A percentile compares a stretch with the other conserved stretches of the same genome.
phyloP scores from a whole-genome alignment of 1,284 basidiomycete genomes.

The Sanghuangporus sanghuang region DNA sequence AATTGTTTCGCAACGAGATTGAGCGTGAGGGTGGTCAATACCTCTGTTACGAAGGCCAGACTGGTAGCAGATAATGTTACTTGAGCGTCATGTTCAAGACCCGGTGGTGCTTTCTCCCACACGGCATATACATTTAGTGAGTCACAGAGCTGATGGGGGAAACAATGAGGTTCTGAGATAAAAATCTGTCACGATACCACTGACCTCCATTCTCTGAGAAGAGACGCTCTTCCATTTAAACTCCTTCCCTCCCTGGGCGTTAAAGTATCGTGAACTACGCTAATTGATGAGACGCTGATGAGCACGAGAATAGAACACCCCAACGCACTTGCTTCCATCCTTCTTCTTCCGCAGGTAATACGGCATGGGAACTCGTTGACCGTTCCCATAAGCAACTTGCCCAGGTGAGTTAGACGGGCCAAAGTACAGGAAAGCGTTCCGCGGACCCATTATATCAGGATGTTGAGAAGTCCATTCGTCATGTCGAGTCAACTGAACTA shows the following conservation, averaged over 20 bases:
- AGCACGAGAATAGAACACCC: not conserved
- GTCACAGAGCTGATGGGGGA: constrained; percentile 15
- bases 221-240: constrained; percentile 62
- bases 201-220: constrained; percentile 60
- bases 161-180: not conserved
- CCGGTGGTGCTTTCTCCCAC: constrained; percentile 15
- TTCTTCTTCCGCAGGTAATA: constrained; percentile 50
- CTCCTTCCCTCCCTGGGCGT: constrained; percentile 55
- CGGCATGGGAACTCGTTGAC: constrained; percentile 48
- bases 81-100: constrained; percentile 16
- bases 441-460: constrained; percentile 63
- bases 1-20: constrained; percentile 15
- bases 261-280: constrained; percentile 64
- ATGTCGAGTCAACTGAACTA: constrained; percentile 60
- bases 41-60: constrained; percentile 15
- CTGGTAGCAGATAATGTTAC: constrained; percentile 12
- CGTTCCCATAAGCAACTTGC: constrained; percentile 64
- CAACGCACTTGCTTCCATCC: constrained; percentile 52
- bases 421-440: constrained; percentile 65
- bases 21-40: constrained; percentile 18
- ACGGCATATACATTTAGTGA: constrained; percentile 12
- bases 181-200: constrained; percentile 18
- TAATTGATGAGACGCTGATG: not conserved
- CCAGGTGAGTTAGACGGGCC: constrained; percentile 57
- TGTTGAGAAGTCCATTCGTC: constrained; percentile 58